Evolutionary conservation across 805 yeast species (phyloP), one percentile per base, ranked within the genome.

Genomic region (Myxozyma nipponensis): DNA sequence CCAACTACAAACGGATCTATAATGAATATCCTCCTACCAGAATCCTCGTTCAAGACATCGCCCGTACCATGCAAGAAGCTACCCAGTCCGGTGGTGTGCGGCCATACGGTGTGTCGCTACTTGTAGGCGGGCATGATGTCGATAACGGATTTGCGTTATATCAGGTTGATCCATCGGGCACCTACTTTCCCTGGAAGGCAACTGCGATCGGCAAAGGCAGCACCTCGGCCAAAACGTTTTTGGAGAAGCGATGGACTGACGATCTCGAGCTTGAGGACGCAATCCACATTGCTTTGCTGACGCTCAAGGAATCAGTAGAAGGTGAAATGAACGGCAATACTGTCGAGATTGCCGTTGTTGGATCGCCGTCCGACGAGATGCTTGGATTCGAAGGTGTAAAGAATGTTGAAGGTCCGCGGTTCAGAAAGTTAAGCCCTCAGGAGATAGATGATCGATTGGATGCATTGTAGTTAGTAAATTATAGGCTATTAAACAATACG

Each of bases 141-240:
- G 75, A 75, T 51, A 46, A 46, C 30, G 64, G 52, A n/a, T 53
- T 57, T 36, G 32, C 51, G 23, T 75, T 93, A 53, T 93, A 93
- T 69, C 99, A 93, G 71, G 95, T 93, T 42, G 99, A 93, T 72
- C 99, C 99, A 3, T 85, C 95, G 2, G 99, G 99, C 7, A 82
- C 96, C 37, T 93, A 84, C 69, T 93, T 87, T 77, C 98, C 99
- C 7, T 93, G 99, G 99, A 93, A 91, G 71, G 98, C 98, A 35
- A 91, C 98, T 2, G 98, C 98, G 22, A 93, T 93, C 62, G 99
- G 99, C 58, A 90, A 89, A 66, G 95, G 96, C 23, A 83, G 96
- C 2, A 81, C 82, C 39, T 87, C 95, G n/a, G 98, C 98, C 32
- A 93, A 95, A 74, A 91, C 98, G 1, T 93, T 93, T 63, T 72